phyloP scores from a whole-genome alignment of 2,329 filamentous ascomycete genomes.

The Dactylella cylindrospora region DNA sequence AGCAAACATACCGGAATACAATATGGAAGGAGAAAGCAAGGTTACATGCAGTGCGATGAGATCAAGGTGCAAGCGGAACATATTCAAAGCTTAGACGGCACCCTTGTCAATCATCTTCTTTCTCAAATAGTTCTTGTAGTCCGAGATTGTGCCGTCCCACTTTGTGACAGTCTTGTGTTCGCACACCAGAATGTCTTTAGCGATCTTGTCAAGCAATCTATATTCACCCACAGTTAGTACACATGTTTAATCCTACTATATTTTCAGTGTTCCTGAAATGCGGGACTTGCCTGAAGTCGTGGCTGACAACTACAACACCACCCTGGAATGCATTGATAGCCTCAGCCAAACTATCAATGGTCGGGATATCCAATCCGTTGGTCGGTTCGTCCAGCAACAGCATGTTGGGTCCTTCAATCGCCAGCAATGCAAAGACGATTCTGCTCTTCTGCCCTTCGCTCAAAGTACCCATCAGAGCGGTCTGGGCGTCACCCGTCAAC shows the following conservation, averaged over 20 bases:
- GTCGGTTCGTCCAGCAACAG: slow-evolving; percentile 96
- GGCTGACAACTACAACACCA: slow-evolving; percentile 95
- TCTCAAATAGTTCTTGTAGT: slow-evolving; percentile 97
- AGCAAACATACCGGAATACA: too few relatives aligned
- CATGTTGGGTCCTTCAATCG: slow-evolving; percentile 97
- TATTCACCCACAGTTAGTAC: slow-evolving; percentile 49
- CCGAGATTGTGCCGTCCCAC: slow-evolving; percentile 86
- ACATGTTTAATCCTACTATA: slow-evolving; percentile 34
- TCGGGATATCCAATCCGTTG: slow-evolving; percentile 98
- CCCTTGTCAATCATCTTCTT: slow-evolving; percentile 97
- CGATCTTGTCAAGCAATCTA: slow-evolving; percentile 97
- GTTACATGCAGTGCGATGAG: too few relatives aligned
- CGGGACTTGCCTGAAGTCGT: slow-evolving; percentile 87
- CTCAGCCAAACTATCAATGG: slow-evolving; percentile 94
- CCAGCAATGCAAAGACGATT: slow-evolving; percentile 95
- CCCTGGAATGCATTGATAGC: slow-evolving; percentile 95
- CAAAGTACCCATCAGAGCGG: slow-evolving; percentile 93
- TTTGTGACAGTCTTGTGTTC: slow-evolving; percentile 91
- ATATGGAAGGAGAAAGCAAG: too few relatives aligned
- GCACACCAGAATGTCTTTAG: slow-evolving; percentile 98
- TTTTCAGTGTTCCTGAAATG: slow-evolving; percentile 45
- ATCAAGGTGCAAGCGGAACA: too few relatives aligned
- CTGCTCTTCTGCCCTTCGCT: slow-evolving; percentile 97
- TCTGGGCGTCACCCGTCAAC: slow-evolving; percentile 88
- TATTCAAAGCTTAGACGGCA: slow-evolving; percentile 87